These are phyloP conservation scores for Termitomyces sp. DNA, from an alignment of 768 basidiomycete species.

Conservation along the genomic window DNA sequence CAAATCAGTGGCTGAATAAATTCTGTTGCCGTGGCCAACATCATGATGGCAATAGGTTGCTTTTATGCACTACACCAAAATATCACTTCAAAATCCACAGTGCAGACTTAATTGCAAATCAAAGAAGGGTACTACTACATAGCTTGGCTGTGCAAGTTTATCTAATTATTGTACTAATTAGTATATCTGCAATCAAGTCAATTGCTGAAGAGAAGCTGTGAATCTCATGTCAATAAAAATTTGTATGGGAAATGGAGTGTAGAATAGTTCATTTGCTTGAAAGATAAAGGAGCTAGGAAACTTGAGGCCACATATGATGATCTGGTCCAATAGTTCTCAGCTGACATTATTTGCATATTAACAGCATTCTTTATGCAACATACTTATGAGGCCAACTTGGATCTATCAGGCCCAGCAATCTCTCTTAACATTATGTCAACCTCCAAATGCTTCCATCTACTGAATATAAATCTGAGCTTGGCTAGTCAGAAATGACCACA, in stretches of 20 bases:
- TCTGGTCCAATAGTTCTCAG: background rate
- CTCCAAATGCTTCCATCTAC: slow-evolving; percentile 42
- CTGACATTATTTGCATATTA: background rate
- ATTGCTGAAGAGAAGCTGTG: background rate
- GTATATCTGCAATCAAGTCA: background rate
- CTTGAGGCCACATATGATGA: background rate
- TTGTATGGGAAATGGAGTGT: background rate
- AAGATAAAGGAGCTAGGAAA: background rate
- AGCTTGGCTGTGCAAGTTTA: background rate
- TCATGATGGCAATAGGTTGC: background rate
- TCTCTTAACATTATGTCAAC: slow-evolving; percentile 15
- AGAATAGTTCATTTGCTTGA: background rate
- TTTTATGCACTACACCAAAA: background rate
- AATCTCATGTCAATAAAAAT: background rate
- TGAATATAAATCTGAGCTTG: slow-evolving; percentile 41
- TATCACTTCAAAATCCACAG: background rate
- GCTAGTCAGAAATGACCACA: slow-evolving; percentile 27
- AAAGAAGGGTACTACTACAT: background rate
- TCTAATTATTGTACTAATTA: background rate
- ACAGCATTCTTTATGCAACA: background rate
- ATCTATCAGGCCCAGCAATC: background rate
- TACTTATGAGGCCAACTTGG: slow-evolving; percentile 3
- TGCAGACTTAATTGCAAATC: background rate
- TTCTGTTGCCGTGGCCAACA: too few species aligned
- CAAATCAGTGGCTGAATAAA: too few species aligned